Base-by-base conservation (phyloP, 495 filamentous ascomycete species). In the Mycothermus thermophilus region DNA sequence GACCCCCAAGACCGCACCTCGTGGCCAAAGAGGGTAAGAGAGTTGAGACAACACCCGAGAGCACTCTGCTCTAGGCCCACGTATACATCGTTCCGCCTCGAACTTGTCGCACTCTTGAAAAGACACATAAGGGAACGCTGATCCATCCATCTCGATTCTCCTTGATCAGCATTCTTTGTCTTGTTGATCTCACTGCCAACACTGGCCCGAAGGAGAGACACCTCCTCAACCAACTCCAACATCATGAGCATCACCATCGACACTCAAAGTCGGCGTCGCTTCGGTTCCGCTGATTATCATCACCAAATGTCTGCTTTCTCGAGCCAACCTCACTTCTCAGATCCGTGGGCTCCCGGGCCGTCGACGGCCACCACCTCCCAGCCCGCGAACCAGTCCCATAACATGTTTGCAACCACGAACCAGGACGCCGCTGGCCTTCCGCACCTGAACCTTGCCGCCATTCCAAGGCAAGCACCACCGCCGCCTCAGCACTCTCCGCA, bases 231-330 rank as follows among this genome's bases (percentile, higher is more conserved):
- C 30, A 26, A 14, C 37, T 39, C 6, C 14, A 25, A 6, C 52
- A 69, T 54, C 59, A 78, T 83, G 74, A 83, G 81, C 66, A 79
- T 92, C 76, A 83, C 88, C 63, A 75, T 90, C 62, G 81, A 85
- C 62, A 72, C 43, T 76, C 28, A 36, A 56, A 79, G 67, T 54
- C 70, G 87, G 60, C 80, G 82, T 66, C 84, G 82, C 66, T 77
- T 83, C 60, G 76, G 83, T 64, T 72, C 71, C 45, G 39, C 88
- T 67, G 72, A 73, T 58, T 93, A 87, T 66, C 81, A 88, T 58
- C 75, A 75, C 57, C n/a, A n/a, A n/a, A 64, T 69, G 62, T 62
- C 64, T 62, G 69, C 74, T 49, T 65, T 64, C 51, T 55, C 57
- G 23, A 78, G 64, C 33, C 57, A 73, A 29, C 83, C 86, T 31